phyloP scores from a whole-genome alignment of 164 flowering plant genomes.

The Chloranthus sessilifolius region DNA sequence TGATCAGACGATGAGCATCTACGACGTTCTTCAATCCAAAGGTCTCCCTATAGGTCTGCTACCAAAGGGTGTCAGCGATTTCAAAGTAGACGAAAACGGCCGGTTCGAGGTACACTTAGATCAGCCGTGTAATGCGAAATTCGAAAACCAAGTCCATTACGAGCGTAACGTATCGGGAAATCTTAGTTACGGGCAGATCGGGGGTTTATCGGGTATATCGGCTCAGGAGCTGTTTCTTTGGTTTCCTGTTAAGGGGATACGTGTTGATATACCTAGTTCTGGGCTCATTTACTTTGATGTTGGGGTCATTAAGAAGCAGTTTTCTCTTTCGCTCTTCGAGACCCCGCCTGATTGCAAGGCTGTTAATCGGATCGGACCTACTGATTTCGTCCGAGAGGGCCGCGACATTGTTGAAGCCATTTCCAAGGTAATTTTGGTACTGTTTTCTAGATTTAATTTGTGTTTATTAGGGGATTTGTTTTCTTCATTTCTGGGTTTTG shows the following conservation, averaged over 20 bases:
- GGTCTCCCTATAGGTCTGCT: slow-evolving; percentile 37
- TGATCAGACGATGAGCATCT: slow-evolving; percentile 11
- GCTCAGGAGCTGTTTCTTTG: slow-evolving; percentile 47
- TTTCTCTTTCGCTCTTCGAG: slow-evolving; percentile 41
- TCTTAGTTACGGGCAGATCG: slow-evolving; percentile 38
- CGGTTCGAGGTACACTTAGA: slow-evolving; percentile 33
- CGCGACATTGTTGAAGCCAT: slow-evolving; percentile 14
- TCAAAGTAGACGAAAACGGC: slow-evolving; percentile 23
- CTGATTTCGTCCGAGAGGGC: slow-evolving; percentile 12
- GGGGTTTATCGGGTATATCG: slow-evolving; percentile 28
- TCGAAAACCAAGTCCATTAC: slow-evolving; percentile 36
- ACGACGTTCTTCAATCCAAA: slow-evolving; percentile 27
- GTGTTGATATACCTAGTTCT: slow-evolving; percentile 44
- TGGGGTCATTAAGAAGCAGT: slow-evolving; percentile 38
- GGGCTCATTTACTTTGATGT: slow-evolving; percentile 44
- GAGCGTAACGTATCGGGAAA: slow-evolving; percentile 33
- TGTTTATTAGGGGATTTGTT: too few species aligned
- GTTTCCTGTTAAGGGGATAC: slow-evolving; percentile 43
- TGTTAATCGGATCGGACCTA: slow-evolving; percentile 1
- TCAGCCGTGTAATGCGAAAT: slow-evolving; percentile 34
- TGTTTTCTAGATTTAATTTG: too few species aligned
- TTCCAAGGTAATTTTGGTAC: slow-evolving; percentile 33
- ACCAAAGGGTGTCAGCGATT: slow-evolving; percentile 37
- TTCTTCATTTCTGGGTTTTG: too few species aligned
- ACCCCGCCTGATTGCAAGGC: slow-evolving; percentile 34